Conservation (phyloP, 306 rosid species). For the Neltuma alba region DNA sequence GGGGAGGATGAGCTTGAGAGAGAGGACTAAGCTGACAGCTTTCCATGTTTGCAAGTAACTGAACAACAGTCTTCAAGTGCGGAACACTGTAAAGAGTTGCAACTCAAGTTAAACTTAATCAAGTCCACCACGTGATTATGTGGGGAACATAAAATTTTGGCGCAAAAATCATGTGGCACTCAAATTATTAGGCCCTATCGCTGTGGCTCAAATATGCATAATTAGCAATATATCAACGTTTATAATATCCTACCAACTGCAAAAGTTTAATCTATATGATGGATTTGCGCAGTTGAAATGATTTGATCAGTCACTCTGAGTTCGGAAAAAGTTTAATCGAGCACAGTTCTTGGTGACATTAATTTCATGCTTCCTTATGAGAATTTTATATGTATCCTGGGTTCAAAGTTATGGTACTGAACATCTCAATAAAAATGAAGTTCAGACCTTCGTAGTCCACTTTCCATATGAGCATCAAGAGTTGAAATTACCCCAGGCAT, state of each 20-base stretch:
- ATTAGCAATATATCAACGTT: background rate
- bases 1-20: slow-evolving; percentile 45
- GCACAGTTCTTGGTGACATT: background rate
- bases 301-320: background rate
- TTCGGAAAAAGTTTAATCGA: background rate
- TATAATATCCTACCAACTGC: background rate
- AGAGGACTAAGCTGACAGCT: slow-evolving; percentile 70
- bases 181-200: background rate
- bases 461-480: slow-evolving; percentile 83
- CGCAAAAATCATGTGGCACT: background rate
- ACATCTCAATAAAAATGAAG: slow-evolving; percentile 14
- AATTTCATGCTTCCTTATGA: background rate
- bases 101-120: slow-evolving; percentile 28
- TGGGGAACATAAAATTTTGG: background rate
- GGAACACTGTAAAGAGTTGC: slow-evolving; percentile 60
- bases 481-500: slow-evolving; percentile 85
- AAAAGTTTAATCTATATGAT: background rate
- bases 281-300: background rate
- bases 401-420: background rate
- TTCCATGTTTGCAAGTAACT: slow-evolving; percentile 84
- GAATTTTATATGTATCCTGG: background rate
- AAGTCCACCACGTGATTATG: background rate
- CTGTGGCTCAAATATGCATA: slow-evolving; percentile 23
- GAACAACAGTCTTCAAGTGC: slow-evolving; percentile 73
- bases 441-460: slow-evolving; percentile 73